Conservation (phyloP, 2,329 filamentous ascomycete genomes). For the Stemphylium beticola region DNA sequence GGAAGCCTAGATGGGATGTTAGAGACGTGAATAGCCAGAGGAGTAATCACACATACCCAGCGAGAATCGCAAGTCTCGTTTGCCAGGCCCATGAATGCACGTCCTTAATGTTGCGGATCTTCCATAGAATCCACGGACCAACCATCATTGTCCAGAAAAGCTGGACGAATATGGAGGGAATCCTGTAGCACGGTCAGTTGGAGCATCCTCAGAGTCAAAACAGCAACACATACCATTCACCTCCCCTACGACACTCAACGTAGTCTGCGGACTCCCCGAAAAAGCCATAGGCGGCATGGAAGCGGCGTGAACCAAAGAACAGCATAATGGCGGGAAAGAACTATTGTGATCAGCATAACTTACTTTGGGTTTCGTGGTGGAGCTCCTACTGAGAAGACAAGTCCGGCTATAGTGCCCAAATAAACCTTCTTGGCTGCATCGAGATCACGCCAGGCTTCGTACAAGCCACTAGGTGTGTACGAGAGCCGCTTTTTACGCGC, state of each 20-base stretch:
- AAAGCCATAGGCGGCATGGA: conserved; percentile 64
- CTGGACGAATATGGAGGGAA: conserved; percentile 47
- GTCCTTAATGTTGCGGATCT: conserved; percentile 46
- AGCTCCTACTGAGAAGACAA: conserved; percentile 40
- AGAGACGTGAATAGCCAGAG: conserved; percentile 15
- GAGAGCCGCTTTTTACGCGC: conserved; percentile 42
- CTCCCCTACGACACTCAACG: conserved; percentile 58
- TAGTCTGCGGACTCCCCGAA: conserved; percentile 57
- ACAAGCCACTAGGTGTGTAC: conserved; percentile 38
- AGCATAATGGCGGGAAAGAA: conserved; percentile 64
- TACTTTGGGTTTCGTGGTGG: not conserved
- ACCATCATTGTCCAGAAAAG: conserved; percentile 47
- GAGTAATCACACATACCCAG: conserved; percentile 33
- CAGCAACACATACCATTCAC: conserved; percentile 64
- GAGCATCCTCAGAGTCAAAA: not conserved
- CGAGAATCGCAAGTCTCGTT: conserved; percentile 46
- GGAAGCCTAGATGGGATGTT: conserved; percentile 37
- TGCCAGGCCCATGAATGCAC: conserved; percentile 50
- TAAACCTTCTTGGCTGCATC: conserved; percentile 46
- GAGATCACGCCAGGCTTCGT: conserved; percentile 38
- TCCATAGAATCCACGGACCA: conserved; percentile 48
- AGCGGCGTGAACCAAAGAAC: conserved; percentile 69
- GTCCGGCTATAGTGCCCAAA: conserved; percentile 35
- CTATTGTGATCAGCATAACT: conserved; percentile 48
- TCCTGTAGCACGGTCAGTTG: conserved; percentile 29